Conservation (phyloP, 2,329 filamentous ascomycete genomes). For the Aspergillus ruber region DNA sequence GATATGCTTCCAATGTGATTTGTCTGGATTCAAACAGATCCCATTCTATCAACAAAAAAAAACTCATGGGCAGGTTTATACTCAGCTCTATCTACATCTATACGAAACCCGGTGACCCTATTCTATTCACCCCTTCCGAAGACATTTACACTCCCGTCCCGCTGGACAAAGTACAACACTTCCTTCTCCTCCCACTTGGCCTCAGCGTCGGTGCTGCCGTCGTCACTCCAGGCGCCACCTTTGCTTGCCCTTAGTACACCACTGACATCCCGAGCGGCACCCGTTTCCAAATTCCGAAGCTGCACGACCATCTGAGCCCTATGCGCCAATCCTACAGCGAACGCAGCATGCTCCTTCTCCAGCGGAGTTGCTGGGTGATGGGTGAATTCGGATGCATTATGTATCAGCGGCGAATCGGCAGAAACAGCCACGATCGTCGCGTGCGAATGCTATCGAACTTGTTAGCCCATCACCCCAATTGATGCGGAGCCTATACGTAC, state of each 20-base stretch:
- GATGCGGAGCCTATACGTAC: constrained; percentile 38
- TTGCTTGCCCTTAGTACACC: constrained; percentile 73
- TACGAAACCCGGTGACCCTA: not conserved
- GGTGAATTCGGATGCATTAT: constrained; percentile 30
- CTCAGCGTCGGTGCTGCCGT: constrained; percentile 17
- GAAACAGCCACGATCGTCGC: constrained; percentile 61
- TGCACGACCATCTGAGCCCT: constrained; percentile 65
- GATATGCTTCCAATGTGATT: constrained; percentile 22
- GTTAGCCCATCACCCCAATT: constrained; percentile 1
- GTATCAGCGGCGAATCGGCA: constrained; percentile 68
- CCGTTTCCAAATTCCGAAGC: constrained; percentile 72
- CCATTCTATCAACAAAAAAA: not conserved
- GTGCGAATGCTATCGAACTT: constrained; percentile 50
- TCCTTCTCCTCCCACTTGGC: constrained; percentile 53
- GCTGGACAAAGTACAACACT: constrained; percentile 71
- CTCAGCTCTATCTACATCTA: constrained; percentile 2
- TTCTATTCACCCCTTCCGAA: constrained; percentile 70
- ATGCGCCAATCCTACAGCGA: constrained; percentile 68
- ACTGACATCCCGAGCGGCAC: constrained; percentile 83
- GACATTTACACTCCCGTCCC: constrained; percentile 72
- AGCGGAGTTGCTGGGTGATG: constrained; percentile 54
- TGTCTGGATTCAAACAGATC: constrained; percentile 18
- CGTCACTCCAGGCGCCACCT: constrained; percentile 40
- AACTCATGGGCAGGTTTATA: not conserved
- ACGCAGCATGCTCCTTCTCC: constrained; percentile 64